Evolutionary conservation across 1,284 basidiomycete genomes (phyloP).

Genomic region (Cryptococcus floricola): DNA sequence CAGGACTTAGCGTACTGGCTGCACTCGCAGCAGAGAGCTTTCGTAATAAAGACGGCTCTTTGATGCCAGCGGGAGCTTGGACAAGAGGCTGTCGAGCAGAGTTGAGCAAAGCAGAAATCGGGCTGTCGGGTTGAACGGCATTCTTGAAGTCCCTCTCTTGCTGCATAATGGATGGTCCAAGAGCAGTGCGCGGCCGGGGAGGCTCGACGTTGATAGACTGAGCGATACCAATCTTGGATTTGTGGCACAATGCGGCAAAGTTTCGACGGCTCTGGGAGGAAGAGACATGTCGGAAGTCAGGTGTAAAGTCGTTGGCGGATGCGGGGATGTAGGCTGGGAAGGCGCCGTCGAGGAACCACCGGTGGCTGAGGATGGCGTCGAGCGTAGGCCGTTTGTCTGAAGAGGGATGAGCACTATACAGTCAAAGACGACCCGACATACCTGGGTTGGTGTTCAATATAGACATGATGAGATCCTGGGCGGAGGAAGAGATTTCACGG

Average conservation of each 20-base stretch:
- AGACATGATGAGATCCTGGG: conserved; percentile 71
- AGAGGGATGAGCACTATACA: neutral
- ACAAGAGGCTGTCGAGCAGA: conserved; percentile 84
- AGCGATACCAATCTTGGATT: conserved; percentile 35
- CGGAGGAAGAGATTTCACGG: conserved; percentile 66
- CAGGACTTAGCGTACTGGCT: conserved; percentile 41
- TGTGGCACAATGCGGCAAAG: conserved; percentile 52
- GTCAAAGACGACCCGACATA: conserved; percentile 11
- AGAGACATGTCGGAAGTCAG: conserved; percentile 69
- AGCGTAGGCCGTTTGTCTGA: conserved; percentile 69
- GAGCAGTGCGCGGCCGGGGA: conserved; percentile 19
- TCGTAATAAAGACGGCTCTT: conserved; percentile 58
- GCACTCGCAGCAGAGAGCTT: conserved; percentile 52
- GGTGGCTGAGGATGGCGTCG: conserved; percentile 77
- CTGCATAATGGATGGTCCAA: conserved; percentile 59
- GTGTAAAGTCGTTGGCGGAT: conserved; percentile 67
- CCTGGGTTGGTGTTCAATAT: conserved; percentile 80
- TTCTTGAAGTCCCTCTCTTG: conserved; percentile 95
- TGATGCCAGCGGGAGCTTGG: conserved; percentile 55
- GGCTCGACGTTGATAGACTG: conserved; percentile 28
- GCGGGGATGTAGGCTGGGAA: conserved; percentile 76
- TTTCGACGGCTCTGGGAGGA: conserved; percentile 64
- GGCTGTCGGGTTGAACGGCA: conserved; percentile 90
- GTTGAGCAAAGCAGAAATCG: conserved; percentile 81
- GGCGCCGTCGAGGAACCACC: conserved; percentile 77